Evolutionary conservation across 2,329 filamentous ascomycete species (phyloP).

Genomic region (Clonostachys chloroleuca): DNA sequence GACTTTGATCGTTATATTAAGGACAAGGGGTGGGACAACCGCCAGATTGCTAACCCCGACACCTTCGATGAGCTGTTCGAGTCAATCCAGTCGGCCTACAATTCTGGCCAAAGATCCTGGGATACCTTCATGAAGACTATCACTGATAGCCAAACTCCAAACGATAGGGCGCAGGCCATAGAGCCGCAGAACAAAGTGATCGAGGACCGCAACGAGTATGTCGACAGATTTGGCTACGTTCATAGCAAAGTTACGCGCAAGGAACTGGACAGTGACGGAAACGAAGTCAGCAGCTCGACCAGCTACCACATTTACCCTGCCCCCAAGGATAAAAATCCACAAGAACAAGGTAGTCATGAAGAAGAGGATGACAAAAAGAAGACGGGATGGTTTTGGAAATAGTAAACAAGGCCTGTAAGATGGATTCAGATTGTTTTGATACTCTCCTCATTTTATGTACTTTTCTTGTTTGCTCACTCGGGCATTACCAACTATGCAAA

Average conservation of each 20-base stretch:
- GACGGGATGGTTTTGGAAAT: constrained; percentile 10
- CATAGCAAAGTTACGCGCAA: constrained; percentile 34
- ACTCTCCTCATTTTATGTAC: neutral
- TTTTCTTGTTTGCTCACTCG: constrained; percentile 1
- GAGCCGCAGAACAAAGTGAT: constrained; percentile 22
- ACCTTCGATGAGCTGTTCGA: constrained; percentile 35
- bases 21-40: no score
- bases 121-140: constrained; percentile 31
- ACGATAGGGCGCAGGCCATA: constrained; percentile 5
- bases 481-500: neutral
- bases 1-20: no score
- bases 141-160: constrained; percentile 8
- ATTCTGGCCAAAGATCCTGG: constrained; percentile 30
- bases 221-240: constrained; percentile 35
- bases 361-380: neutral
- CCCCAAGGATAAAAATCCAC: constrained; percentile 7
- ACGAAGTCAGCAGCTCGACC: constrained; percentile 30
- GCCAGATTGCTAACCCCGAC: neutral
- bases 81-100: constrained; percentile 26
- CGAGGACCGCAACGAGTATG: constrained; percentile 33
- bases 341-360: neutral
- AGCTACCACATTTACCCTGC: constrained; percentile 22
- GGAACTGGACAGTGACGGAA: constrained; percentile 32
- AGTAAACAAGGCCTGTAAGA: neutral
- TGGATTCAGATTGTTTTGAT: no score